phyloP scores from a whole-genome alignment of 371 early-diverging fungal genomes.

The Lichtheimia ramosa region DNA sequence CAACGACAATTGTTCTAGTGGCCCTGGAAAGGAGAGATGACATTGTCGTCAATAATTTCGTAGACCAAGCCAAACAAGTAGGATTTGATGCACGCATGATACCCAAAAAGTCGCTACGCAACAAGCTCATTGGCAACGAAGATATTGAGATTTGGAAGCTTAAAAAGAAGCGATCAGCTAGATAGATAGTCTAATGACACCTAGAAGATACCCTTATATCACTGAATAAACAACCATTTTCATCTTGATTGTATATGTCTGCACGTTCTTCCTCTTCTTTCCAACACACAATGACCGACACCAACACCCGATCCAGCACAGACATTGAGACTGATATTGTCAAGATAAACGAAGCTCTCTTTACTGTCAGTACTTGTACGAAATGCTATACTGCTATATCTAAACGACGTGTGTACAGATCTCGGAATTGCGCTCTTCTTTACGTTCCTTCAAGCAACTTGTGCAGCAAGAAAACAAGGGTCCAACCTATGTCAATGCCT shows the following conservation, averaged over 20 bases:
- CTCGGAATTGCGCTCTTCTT: constrained; percentile 35
- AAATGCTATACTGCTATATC: neutral
- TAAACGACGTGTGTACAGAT: constrained; percentile 27
- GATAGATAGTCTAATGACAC: neutral
- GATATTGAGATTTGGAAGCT: constrained; percentile 47
- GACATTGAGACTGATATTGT: constrained; percentile 16
- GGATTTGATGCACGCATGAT: constrained; percentile 39
- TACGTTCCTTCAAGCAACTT: constrained; percentile 28
- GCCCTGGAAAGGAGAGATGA: constrained; percentile 41
- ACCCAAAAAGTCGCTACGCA: constrained; percentile 23
- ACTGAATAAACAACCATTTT: neutral
- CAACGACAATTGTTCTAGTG: constrained; percentile 20
- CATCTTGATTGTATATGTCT: neutral
- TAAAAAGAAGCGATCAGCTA: constrained; percentile 18
- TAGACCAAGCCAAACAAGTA: constrained; percentile 22
- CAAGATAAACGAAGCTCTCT: constrained; percentile 8
- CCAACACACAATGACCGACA: constrained; percentile 8
- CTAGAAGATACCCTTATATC: neutral
- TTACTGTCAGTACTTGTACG: constrained; percentile 2
- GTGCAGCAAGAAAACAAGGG: constrained; percentile 33
- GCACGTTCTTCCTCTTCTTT: neutral
- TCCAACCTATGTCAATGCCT: constrained; percentile 26
- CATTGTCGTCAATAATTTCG: constrained; percentile 33
- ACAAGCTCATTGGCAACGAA: constrained; percentile 23
- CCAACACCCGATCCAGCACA: constrained; percentile 4